Base-by-base conservation (phyloP, 495 filamentous ascomycete species). In the Zalerion maritima region DNA sequence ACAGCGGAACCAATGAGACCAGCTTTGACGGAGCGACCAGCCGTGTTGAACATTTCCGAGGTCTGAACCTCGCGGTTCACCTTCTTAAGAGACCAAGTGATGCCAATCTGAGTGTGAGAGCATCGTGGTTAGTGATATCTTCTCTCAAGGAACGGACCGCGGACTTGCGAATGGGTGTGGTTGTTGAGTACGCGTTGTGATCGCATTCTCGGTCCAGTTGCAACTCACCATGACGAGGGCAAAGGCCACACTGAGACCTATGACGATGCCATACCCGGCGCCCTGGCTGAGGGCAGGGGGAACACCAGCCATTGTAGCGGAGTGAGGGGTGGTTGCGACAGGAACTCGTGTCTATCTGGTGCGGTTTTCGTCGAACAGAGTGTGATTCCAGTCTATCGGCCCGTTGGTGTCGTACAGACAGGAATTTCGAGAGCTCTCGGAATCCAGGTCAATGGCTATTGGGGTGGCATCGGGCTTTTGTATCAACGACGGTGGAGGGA, bases 21-120 rank as follows among this genome's bases (percentile, higher is more conserved):
- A 8, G 82, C 86, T 44, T 93, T 96, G 43, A 96, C 87, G 6
- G 86, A 92, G 26, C 87, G 64, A 11, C 87, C 87, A 26, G 87
- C 87, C 2, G 87, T 96, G 36, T 71, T 84, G 69, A 94, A 96
- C 81, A 91, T 93, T 55, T 96, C 87, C 0, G 82, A 91, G 1
- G 87, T 96, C 55, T 93, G 86, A 5, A 94, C 67, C 56, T 96
- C 87, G 60, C 83, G 67, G 49, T 94, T 87, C 48, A 93, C 94
- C 45, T 80, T 60, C 46, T 77, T 82, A 32, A 91, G 58, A 29
- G 80, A 69, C 62, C 74, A 84, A 6, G 82, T 91, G 15, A 80
- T 79, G 26, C 73, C 46, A 28, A 73, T 64, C 64, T 58, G 59
- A 39, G 35, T 42, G 31, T 37, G 9, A 36, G 23, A 34, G 40